Evolutionary conservation across 305 asterid species (phyloP), one percentile per base, ranked within the genome.

Genomic region (Fraxinus velutina): DNA sequence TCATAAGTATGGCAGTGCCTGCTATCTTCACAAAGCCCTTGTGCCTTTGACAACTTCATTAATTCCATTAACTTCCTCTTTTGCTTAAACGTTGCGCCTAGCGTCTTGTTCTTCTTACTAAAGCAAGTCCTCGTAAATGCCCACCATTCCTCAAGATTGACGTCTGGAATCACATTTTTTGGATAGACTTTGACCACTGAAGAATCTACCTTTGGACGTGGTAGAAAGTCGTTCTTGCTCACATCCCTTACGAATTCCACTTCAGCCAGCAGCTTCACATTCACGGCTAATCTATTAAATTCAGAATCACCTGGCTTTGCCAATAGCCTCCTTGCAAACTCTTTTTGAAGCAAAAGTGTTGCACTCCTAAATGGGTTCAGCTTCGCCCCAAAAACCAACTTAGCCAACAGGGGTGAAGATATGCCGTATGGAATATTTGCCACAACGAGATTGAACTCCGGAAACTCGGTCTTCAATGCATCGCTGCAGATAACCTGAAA

Each of bases 361-460:
- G 95, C 97, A n/a, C 93, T 88, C 85, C 99, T 89, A 32, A 88
- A 94, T 0, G 92, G 91, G 79, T 88, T 86, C 15, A 57, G 19
- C 12, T 81, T 86, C 30, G 70, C 84, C 71, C 97, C 96, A 2
- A 86, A 93, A 19, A 93, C 88, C 82, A 96, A 84, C 81, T 90
- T 96, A 73, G 97, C 94, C 68, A 93, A 73, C 84, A 96, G 81
- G 27, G 97, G 97, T 0, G 99, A 96, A 0, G 99, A 94, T 83
- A 96, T 96, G 77, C 92, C 89, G 70, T 91, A 96, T 7, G 99
- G 99, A 76, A 93, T 96, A 86, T 96, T 96, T 27, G 99, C 97
- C 39, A 96, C 98, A 27, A 94, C 91, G 30, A 96, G 94, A 89
- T 96, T 86, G 83, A 92, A 96, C 76, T 29, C 83, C 1, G 98